Evolutionary conservation across 495 filamentous ascomycete genomes (phyloP).

Genomic region (Penicillium paradoxum): DNA sequence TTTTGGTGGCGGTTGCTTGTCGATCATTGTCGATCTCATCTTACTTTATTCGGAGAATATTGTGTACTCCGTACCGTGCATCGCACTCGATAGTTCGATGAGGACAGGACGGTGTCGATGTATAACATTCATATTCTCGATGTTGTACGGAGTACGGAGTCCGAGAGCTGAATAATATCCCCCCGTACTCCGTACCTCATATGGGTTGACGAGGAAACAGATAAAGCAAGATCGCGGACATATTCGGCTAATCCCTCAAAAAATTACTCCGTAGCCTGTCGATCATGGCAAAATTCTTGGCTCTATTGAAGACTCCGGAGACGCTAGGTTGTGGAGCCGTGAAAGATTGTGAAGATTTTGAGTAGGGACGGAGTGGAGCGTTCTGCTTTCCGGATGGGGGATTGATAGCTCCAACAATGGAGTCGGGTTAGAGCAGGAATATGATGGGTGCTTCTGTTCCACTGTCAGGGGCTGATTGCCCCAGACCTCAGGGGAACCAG

Average conservation of each 20-base stretch:
- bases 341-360: not conserved
- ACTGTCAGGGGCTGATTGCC: not conserved
- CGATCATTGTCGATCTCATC: not conserved
- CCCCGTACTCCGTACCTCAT: too few species aligned
- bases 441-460: not conserved
- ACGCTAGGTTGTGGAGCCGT: not conserved
- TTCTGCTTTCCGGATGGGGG: not conserved
- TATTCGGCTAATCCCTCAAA: not conserved
- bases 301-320: not conserved
- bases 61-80: not conserved
- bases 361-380: not conserved
- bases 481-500: not conserved
- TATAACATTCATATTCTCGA: too few species aligned
- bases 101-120: not conserved
- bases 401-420: not conserved
- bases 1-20: not conserved
- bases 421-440: not conserved
- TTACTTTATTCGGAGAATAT: not conserved
- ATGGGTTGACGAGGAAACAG: not conserved
- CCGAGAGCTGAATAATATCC: too few species aligned
- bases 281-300: not conserved
- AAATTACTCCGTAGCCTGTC: not conserved
- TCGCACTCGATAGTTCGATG: not conserved
- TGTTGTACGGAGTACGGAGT: not conserved
- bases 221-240: not conserved